Evolutionary conservation across 2,329 filamentous ascomycete species (phyloP).

Genomic region (Talaromyces verruculosus): DNA sequence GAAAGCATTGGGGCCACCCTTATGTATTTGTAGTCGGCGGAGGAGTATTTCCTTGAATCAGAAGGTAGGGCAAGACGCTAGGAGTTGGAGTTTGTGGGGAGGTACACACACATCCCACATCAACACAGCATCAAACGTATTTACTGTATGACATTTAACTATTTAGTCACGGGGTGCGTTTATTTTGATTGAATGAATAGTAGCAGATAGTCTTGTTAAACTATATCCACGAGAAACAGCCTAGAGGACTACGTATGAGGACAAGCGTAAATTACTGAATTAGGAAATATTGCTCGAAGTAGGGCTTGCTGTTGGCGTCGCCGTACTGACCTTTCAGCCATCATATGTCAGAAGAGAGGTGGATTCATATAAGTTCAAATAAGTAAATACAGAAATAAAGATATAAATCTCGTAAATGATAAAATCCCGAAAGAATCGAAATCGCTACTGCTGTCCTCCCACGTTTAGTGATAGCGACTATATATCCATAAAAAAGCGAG

Average conservation of each 20-base stretch:
- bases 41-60: neutral
- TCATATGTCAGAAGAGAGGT: neutral
- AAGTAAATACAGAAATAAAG: neutral
- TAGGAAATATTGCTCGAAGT: neutral
- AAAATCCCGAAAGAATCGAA: neutral
- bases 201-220: neutral
- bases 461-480: neutral
- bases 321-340: neutral
- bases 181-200: neutral
- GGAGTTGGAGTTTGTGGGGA: neutral
- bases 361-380: neutral
- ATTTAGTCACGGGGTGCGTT: neutral
- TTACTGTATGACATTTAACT: neutral
- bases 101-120: neutral
- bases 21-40: neutral
- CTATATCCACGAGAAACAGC: neutral
- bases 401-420: neutral
- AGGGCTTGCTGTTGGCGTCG: too few species aligned
- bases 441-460: neutral
- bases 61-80: neutral
- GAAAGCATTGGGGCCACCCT: neutral
- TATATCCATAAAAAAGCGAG: neutral
- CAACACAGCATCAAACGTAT: neutral
- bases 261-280: neutral
- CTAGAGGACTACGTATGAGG: neutral